These are phyloP conservation scores for Argentina anserina DNA, from an alignment of 306 rosid genomes.

Conservation along the genomic window DNA sequence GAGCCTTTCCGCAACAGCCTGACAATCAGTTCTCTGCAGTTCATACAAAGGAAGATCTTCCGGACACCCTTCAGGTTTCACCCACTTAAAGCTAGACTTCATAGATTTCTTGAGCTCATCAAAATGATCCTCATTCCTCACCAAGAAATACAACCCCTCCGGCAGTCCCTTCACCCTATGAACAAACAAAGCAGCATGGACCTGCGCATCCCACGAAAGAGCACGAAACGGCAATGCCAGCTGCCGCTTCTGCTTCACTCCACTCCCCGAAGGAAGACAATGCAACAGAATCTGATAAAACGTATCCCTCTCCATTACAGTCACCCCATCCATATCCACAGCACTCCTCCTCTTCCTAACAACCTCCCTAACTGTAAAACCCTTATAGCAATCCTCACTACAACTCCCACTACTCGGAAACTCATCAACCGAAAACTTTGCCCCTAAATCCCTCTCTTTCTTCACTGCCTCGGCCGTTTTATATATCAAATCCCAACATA, in stretches of 20 bases:
- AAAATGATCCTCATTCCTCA: conserved; percentile 76
- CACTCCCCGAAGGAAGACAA: conserved; percentile 85
- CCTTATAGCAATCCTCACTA: conserved; percentile 48
- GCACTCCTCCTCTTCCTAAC: conserved; percentile 91
- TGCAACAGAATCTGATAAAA: conserved; percentile 83
- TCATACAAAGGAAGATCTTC: conserved; percentile 69
- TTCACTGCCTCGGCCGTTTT: conserved; percentile 69
- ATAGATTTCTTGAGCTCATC: conserved; percentile 61
- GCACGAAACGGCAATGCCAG: conserved; percentile 64
- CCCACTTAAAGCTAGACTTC: conserved; percentile 65
- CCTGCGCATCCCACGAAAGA: conserved; percentile 87
- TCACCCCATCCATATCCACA: conserved; percentile 87
- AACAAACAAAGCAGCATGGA: conserved; percentile 87
- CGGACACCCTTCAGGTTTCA: conserved; percentile 81
- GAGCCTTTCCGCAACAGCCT: conserved; percentile 48
- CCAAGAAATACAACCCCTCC: conserved; percentile 74
- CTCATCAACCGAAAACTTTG: conserved; percentile 39
- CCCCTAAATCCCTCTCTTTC: conserved; percentile 45
- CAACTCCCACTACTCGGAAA: conserved; percentile 57
- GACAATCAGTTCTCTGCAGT: conserved; percentile 49
- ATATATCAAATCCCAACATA: conserved; percentile 86
- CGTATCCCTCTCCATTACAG: conserved; percentile 51
- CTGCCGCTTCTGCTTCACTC: conserved; percentile 50
- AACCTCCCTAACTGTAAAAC: conserved; percentile 60
- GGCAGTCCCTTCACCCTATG: conserved; percentile 82